These are phyloP conservation scores for Daedaleopsis nitida DNA, from an alignment of 768 basidiomycete species.

Conservation along the genomic window DNA sequence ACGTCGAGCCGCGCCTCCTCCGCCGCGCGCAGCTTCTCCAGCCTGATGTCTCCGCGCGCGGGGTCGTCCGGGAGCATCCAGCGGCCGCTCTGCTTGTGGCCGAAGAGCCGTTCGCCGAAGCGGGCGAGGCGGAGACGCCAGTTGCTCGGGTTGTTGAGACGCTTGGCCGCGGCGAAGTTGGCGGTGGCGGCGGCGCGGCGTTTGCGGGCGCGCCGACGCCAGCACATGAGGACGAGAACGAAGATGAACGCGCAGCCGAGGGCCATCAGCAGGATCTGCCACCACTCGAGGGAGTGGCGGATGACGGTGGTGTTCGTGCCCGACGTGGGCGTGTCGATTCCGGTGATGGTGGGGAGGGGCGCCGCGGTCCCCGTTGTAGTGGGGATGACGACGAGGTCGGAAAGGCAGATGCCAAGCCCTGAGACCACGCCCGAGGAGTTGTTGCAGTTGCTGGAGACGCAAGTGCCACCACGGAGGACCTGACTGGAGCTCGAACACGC, in stretches of 20 bases:
- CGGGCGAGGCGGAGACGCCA: slow-evolving; percentile 62
- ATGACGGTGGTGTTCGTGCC: slow-evolving; percentile 21
- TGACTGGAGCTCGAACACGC: slow-evolving; percentile 67
- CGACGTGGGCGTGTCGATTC: slow-evolving; percentile 50
- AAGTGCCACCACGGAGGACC: slow-evolving; percentile 67
- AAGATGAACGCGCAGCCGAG: slow-evolving; percentile 82
- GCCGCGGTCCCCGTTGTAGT: slow-evolving; percentile 43
- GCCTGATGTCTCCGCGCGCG: slow-evolving; percentile 50
- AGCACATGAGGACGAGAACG: slow-evolving; percentile 62
- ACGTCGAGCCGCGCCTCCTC: slow-evolving; percentile 51
- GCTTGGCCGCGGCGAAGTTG: slow-evolving; percentile 62
- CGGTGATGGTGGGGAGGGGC: slow-evolving; percentile 58
- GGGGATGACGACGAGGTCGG: slow-evolving; percentile 65
- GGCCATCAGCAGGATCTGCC: slow-evolving; percentile 84
- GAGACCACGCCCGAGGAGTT: slow-evolving; percentile 57
- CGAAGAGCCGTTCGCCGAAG: slow-evolving; percentile 62
- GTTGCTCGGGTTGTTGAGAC: slow-evolving; percentile 44
- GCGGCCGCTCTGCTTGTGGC: slow-evolving; percentile 38
- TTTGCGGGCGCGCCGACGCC: slow-evolving; percentile 71
- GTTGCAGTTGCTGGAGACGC: slow-evolving; percentile 63
- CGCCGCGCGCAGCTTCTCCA: slow-evolving; percentile 51
- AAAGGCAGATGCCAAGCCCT: slow-evolving; percentile 78
- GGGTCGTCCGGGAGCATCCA: slow-evolving; percentile 28
- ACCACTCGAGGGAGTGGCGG: slow-evolving; percentile 61
- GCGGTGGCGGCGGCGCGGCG: slow-evolving; percentile 68